Base-by-base conservation (phyloP, 768 basidiomycete genomes). In the Phaeotremella fagi region DNA sequence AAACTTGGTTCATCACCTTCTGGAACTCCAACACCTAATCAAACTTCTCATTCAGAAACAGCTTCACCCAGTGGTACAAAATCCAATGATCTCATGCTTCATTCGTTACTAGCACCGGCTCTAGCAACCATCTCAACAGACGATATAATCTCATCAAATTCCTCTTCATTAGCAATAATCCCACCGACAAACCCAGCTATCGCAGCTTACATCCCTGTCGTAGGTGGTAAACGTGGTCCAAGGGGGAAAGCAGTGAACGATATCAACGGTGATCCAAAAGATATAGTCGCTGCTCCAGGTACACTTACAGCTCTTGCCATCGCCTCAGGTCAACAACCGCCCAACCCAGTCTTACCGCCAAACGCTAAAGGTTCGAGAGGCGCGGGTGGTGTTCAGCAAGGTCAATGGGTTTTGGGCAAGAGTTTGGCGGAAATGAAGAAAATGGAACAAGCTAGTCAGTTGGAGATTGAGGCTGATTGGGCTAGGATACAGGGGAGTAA, bases 381-480 rank as follows among this genome's bases (percentile, higher is more conserved):
- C 22, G 66, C 60, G 36, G 65, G 58, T 0, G 68, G 62, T 4
- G 52, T 50, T 15, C 54, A 57, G 29, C 52, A 53, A 23, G 52
- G 59, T 25, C 50, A 51, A 18, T 70, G 60, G 59, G 63, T 61
- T 7, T 27, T 66, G 5, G 68, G 68, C 9, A 66, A 65, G 57
- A 66, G 65, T 63, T 48, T 70, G 52, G 63, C 68, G 25, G 68
- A 70, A 45, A 44, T 70, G 44, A 60, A 55, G 27, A 64, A 60
- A 50, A 66, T 66, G 64, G 61, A 61, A 22, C 49, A 54, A 25
- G 63, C 63, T 3, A 62, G 50, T 47, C 64, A 66, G 43, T 37
- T 70, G 31, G 68, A 70, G 45, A 55, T 62, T 25, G 64, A 66
- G 20, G 61, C 59, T 50, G 68, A 70, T 55, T 66, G 64, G 65